These are phyloP conservation scores for Hanseniaspora vineae DNA, from an alignment of 805 yeast genomes.

Conservation along the genomic window DNA sequence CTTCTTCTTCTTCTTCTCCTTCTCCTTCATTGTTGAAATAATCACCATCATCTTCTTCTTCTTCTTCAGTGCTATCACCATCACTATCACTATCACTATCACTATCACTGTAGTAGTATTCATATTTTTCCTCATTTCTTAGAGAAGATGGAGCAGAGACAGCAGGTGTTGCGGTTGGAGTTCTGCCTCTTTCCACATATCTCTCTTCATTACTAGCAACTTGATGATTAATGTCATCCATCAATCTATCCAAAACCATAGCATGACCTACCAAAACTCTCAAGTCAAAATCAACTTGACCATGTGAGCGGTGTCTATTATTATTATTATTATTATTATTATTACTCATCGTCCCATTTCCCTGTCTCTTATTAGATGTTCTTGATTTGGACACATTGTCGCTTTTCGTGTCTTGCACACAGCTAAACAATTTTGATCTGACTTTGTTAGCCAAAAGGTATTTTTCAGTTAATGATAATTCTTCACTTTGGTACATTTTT, in stretches of 20 bases:
- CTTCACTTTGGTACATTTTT: not conserved
- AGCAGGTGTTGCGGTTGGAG: not conserved
- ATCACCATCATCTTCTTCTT: not conserved
- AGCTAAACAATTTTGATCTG: constrained; percentile 3
- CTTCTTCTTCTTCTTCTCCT: not conserved
- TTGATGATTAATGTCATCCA: constrained; percentile 11
- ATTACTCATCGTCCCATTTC: not conserved
- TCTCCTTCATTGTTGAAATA: not conserved
- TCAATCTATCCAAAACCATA: constrained; percentile 18
- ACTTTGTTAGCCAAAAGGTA: constrained; percentile 4
- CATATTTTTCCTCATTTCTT: constrained; percentile 9
- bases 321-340: not conserved
- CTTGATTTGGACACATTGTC: not conserved
- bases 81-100: constrained; percentile 6
- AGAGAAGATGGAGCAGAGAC: constrained; percentile 5
- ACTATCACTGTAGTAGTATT: constrained; percentile 11
- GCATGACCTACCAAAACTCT: constrained; percentile 23
- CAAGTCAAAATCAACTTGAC: constrained; percentile 12
- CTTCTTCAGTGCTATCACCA: constrained; percentile 2
- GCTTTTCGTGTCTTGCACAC: constrained; percentile 1
- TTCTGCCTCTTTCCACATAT: not conserved
- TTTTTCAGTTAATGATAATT: not conserved
- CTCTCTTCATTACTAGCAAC: not conserved
- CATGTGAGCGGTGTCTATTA: not conserved
- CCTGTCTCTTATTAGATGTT: not conserved